Conservation (phyloP, 169 alveolate species). For the Eimeria acervulina region DNA sequence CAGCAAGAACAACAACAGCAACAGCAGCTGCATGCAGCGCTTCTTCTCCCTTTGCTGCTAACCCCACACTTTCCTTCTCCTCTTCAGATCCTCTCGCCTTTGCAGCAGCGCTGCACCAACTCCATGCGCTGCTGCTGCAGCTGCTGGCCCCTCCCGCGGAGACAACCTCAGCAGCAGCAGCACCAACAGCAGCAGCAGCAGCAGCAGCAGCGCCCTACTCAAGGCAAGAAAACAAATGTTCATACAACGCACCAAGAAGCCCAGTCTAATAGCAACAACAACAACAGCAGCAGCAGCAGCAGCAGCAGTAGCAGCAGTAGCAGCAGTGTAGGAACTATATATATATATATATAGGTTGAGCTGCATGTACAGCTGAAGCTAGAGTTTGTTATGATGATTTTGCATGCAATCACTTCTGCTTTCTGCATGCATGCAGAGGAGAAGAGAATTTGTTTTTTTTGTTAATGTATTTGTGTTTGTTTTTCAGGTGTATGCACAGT, state of each 20-base stretch:
- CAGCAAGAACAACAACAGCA: too few species aligned
- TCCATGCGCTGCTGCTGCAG: conserved; percentile 1
- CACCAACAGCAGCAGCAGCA: conserved; percentile 23
- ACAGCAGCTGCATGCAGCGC: background rate
- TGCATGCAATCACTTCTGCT: background rate
- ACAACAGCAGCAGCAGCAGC: too few species aligned
- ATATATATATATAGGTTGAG: background rate
- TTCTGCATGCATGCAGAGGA: too few species aligned
- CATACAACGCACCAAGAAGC: too few species aligned
- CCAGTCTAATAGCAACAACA: too few species aligned
- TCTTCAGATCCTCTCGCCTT: conserved; percentile 37
- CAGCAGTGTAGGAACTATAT: too few species aligned
- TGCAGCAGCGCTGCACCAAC: conserved; percentile 22
- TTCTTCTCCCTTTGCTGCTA: background rate
- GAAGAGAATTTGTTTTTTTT: too few species aligned
- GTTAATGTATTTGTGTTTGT: too few species aligned
- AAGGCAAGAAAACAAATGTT: too few species aligned
- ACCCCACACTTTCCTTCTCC: background rate
- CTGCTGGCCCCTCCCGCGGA: background rate
- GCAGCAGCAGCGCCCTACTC: too few species aligned
- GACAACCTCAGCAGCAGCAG: background rate
- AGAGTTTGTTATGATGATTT: too few species aligned
- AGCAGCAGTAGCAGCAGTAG: too few species aligned
- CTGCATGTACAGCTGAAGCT: background rate
- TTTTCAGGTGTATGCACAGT: background rate